Conservation (phyloP, 495 filamentous ascomycete genomes). For the Elasticomyces elasticus region DNA sequence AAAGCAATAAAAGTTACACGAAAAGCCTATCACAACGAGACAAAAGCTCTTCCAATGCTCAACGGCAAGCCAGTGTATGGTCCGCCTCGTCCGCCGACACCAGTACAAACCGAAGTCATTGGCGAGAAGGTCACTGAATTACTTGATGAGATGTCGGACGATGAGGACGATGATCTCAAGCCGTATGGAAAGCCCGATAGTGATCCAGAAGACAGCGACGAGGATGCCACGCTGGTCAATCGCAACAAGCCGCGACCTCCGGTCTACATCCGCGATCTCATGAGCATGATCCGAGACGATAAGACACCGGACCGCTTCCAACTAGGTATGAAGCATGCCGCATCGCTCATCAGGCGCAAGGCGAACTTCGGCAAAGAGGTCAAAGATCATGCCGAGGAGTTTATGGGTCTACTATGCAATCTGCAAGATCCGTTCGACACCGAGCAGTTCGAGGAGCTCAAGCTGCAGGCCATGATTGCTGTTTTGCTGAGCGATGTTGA, state of each 20-base stretch:
- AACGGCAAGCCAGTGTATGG: slow-evolving; percentile 17
- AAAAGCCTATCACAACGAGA: not conserved
- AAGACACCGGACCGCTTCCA: slow-evolving; percentile 78
- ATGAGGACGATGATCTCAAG: slow-evolving; percentile 62
- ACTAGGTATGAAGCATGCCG: slow-evolving; percentile 65
- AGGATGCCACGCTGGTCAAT: slow-evolving; percentile 77
- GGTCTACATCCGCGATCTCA: slow-evolving; percentile 86
- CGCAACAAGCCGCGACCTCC: slow-evolving; percentile 75
- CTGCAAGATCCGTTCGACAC: slow-evolving; percentile 72
- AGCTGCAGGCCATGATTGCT: slow-evolving; percentile 76
- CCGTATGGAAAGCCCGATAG: slow-evolving; percentile 87
- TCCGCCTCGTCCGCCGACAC: slow-evolving; percentile 7
- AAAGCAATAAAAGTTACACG: not conserved
- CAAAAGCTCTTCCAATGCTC: not conserved
- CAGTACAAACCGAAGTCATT: slow-evolving; percentile 17
- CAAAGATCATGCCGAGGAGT: slow-evolving; percentile 68
- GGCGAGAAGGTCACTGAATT: slow-evolving; percentile 16
- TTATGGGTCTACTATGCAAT: slow-evolving; percentile 64
- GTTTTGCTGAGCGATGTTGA: slow-evolving; percentile 65
- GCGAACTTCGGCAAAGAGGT: slow-evolving; percentile 80
- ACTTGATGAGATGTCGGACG: slow-evolving; percentile 27
- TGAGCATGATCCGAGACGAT: slow-evolving; percentile 64
- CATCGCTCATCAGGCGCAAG: slow-evolving; percentile 77
- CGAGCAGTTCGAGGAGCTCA: slow-evolving; percentile 63
- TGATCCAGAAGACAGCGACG: slow-evolving; percentile 83